These are phyloP conservation scores for Helminthosporium solani DNA, from an alignment of 2,329 filamentous ascomycete genomes.

Conservation along the genomic window DNA sequence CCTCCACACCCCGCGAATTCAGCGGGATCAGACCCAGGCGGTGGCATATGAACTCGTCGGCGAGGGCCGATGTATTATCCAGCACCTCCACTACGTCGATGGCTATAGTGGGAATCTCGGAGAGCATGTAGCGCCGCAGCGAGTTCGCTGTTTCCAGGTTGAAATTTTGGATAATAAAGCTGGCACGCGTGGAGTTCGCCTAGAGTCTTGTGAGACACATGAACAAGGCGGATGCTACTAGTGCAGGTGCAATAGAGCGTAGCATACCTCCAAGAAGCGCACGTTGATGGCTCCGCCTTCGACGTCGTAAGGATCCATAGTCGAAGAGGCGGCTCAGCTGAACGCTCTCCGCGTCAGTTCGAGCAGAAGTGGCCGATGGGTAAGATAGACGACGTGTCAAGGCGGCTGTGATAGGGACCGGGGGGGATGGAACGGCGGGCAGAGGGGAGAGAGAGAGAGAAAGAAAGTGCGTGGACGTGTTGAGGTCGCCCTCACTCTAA, in stretches of 20 bases:
- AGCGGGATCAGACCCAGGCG: slow-evolving; percentile 88
- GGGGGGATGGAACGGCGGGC: slow-evolving; percentile 21
- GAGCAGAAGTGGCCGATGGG: not conserved
- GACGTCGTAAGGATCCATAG: slow-evolving; percentile 53
- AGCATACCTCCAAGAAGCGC: slow-evolving; percentile 41
- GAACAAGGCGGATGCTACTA: not conserved
- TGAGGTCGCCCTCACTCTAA: slow-evolving; percentile 7
- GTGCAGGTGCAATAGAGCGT: slow-evolving; percentile 17
- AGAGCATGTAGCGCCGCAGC: slow-evolving; percentile 84
- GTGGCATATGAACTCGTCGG: slow-evolving; percentile 94
- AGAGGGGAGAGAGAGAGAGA: slow-evolving; percentile 14
- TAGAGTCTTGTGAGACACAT: slow-evolving; percentile 44
- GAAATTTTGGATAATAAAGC: slow-evolving; percentile 88
- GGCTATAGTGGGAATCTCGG: slow-evolving; percentile 90
- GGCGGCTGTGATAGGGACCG: slow-evolving; percentile 19
- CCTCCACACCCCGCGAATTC: slow-evolving; percentile 77
- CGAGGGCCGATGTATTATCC: slow-evolving; percentile 89
- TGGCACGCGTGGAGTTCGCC: slow-evolving; percentile 78
- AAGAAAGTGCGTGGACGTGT: too few relatives aligned
- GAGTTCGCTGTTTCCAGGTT: slow-evolving; percentile 93
- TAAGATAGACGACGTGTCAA: slow-evolving; percentile 13
- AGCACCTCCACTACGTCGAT: slow-evolving; percentile 94
- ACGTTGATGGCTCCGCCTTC: slow-evolving; percentile 46
- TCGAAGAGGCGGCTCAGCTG: slow-evolving; percentile 10
- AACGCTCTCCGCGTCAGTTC: not conserved